Evolutionary conservation across 2,329 filamentous ascomycete genomes (phyloP).

Genomic region (Aspergillus sojae): DNA sequence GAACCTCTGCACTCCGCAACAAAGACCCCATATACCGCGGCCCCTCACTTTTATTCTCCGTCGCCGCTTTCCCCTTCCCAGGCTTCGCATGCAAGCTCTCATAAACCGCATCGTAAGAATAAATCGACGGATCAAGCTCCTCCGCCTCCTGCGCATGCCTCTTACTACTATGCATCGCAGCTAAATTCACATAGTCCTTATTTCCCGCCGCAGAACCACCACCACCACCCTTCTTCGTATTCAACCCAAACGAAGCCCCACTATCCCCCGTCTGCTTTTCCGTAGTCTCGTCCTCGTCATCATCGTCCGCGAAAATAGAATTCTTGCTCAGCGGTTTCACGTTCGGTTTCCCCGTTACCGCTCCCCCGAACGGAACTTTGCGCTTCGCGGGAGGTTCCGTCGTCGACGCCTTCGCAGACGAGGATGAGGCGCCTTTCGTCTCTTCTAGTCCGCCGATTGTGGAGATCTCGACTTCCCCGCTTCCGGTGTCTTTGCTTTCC

Average conservation of each 20-base stretch:
- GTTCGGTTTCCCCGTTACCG: constrained; percentile 23
- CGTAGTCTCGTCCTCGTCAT: constrained; percentile 33
- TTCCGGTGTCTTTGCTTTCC: constrained; percentile 27
- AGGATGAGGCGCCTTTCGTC: constrained; percentile 17
- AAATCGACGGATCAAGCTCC: constrained; percentile 50
- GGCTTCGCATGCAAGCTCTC: constrained; percentile 50
- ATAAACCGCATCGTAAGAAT: constrained; percentile 54
- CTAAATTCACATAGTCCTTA: constrained; percentile 48
- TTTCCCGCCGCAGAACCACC: constrained; percentile 9
- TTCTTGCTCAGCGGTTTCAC: constrained; percentile 38
- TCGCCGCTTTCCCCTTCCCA: constrained; percentile 25
- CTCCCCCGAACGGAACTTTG: constrained; percentile 34
- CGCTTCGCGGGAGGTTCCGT: constrained; percentile 33
- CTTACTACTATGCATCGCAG: constrained; percentile 48
- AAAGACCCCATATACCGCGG: constrained; percentile 66
- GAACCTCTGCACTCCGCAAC: constrained; percentile 61
- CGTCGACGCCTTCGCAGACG: not conserved
- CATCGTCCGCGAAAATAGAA: constrained; percentile 42
- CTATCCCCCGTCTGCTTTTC: constrained; percentile 18
- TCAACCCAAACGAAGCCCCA: constrained; percentile 26
- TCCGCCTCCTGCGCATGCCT: constrained; percentile 49
- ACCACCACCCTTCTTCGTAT: constrained; percentile 20
- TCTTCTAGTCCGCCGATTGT: constrained; percentile 42
- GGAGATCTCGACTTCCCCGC: constrained; percentile 37
- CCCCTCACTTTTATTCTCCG: constrained; percentile 26